Conservation (phyloP, 1,139 yeast genomes). For the Geotrichum australiense region DNA sequence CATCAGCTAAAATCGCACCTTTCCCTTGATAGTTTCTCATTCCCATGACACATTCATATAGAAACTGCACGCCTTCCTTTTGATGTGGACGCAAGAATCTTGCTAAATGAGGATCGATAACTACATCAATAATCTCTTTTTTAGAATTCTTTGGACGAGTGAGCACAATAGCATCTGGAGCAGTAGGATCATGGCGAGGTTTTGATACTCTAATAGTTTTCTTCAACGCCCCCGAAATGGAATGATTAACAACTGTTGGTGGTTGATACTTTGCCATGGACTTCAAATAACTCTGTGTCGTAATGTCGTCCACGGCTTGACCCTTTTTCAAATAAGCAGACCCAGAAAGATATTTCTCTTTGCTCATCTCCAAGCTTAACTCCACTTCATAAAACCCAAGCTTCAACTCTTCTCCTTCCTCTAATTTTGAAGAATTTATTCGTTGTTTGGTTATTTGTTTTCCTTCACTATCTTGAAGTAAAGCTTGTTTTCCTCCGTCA, state of each 20-base stretch:
- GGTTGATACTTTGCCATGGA: constrained; percentile 3
- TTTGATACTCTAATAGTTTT: constrained; percentile 12
- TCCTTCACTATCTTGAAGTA: constrained; percentile 25
- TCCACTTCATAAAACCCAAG: constrained; percentile 51
- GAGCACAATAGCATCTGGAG: constrained; percentile 43
- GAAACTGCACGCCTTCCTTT: constrained; percentile 68
- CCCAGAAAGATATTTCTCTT: constrained; percentile 20
- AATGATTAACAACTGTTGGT: constrained; percentile 4
- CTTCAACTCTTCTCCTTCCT: constrained; percentile 39
- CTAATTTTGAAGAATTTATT: constrained; percentile 4
- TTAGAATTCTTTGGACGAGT: constrained; percentile 29
- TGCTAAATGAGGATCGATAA: constrained; percentile 61
- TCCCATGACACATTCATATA: constrained; percentile 80
- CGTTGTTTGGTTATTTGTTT: constrained; percentile 18
- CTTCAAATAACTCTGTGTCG: background rate
- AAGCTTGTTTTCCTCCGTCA: constrained; percentile 16
- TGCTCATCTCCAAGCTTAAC: constrained; percentile 37
- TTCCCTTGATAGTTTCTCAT: constrained; percentile 43
- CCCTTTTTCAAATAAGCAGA: constrained; percentile 17
- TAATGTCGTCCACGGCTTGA: background rate
- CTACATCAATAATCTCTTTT: constrained; percentile 43
- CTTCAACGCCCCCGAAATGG: constrained; percentile 11
- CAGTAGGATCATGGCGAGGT: constrained; percentile 40
- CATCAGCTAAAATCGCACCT: constrained; percentile 90
- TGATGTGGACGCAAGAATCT: constrained; percentile 71